These are phyloP conservation scores for Pholiota conissans DNA, from an alignment of 768 basidiomycete genomes.

Conservation along the genomic window DNA sequence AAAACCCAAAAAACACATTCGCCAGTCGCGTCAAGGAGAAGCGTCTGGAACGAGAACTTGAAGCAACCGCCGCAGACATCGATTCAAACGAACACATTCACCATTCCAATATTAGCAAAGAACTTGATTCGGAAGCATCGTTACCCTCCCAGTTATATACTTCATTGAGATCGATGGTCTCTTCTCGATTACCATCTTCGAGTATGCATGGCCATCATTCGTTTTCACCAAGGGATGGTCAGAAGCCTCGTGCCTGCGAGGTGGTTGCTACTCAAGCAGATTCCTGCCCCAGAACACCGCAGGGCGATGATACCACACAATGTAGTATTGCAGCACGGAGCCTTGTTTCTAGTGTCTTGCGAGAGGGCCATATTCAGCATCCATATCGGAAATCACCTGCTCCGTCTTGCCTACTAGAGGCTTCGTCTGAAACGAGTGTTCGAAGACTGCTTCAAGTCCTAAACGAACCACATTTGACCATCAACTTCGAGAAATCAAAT, in stretches of 20 bases:
- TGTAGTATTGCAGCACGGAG: not conserved
- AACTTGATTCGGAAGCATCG: not conserved
- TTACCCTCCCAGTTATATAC: not conserved
- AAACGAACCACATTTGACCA: not conserved
- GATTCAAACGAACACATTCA: not conserved
- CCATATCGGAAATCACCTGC: not conserved
- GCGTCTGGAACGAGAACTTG: constrained; percentile 18
- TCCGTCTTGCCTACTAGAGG: not conserved
- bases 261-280: not conserved
- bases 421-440: not conserved
- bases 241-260: not conserved
- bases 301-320: not conserved
- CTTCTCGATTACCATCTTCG: not conserved
- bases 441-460: not conserved
- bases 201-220: not conserved
- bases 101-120: not conserved
- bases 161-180: not conserved
- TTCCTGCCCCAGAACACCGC: not conserved
- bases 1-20: constrained; percentile 31
- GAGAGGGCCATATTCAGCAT: not conserved
- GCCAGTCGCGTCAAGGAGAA: constrained; percentile 44
- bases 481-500: not conserved
- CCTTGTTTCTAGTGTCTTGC: not conserved
- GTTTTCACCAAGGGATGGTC: not conserved
- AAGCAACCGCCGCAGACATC: not conserved